These are phyloP conservation scores for Penicillium cosmopolitanum DNA, from an alignment of 495 filamentous ascomycete species.

Conservation along the genomic window DNA sequence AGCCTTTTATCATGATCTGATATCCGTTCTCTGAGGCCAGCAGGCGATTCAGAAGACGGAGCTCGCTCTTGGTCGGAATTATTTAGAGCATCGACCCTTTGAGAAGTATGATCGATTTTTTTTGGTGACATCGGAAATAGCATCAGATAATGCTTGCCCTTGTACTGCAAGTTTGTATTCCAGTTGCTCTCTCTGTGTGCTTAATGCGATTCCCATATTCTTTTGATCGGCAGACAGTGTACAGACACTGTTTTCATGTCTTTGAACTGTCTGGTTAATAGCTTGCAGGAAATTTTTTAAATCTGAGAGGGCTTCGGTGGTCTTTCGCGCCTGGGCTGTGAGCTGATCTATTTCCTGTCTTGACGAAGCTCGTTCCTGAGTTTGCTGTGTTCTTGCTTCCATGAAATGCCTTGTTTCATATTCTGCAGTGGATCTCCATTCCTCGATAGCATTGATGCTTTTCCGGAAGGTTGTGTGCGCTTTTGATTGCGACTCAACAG, in stretches of 20 bases:
- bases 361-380: background rate
- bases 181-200: background rate
- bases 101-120: background rate
- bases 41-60: background rate
- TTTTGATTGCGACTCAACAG: slow-evolving; percentile 3
- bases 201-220: background rate
- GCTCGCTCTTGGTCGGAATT: background rate
- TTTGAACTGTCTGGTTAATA: background rate
- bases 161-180: background rate
- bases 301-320: background rate
- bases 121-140: background rate
- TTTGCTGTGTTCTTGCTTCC: background rate
- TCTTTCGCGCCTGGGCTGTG: background rate
- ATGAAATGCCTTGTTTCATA: background rate
- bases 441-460: background rate
- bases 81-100: background rate
- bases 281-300: background rate
- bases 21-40: background rate
- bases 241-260: background rate
- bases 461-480: background rate
- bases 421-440: background rate
- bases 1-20: background rate
- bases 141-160: background rate
- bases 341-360: background rate
- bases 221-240: background rate